Base-by-base conservation (phyloP, 169 alveolate species). In the Eimeria zaria region DNA sequence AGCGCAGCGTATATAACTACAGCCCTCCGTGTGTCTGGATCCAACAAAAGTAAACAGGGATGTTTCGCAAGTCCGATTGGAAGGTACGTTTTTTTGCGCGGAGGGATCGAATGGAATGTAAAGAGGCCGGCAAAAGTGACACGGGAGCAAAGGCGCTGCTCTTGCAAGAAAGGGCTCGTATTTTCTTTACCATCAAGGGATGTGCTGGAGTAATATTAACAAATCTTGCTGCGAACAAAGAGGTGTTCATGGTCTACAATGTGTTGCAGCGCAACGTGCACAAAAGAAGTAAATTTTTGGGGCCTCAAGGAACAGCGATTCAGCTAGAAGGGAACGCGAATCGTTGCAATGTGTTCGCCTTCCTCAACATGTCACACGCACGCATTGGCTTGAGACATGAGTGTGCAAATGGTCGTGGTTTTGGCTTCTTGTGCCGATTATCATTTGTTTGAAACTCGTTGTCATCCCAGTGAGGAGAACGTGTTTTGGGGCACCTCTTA, bases 31-130 rank as follows among this genome's bases (percentile, higher is more conserved):
- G n/a, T 39, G 53, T 39, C 83, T 73, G 83, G 51, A 39, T 20
- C 83, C 55, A 73, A 41, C 55, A 18, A 73, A 73, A 73, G 36
- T 73, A 73, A 73, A 73, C 55, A 73, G 83, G 83, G 83, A 53
- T 30, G 27, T 73, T 73, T 41, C 83, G 83, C 83, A 73, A 73
- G 83, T 78, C 88, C 64, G 64, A 78, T 78, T 11, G 27, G 48
- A 44, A n/a, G 62, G 48, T 27, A 44, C 14, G 60, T n/a, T 41
- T 78, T 51, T 78, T 53, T 11, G 78, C 30, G 60, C 67, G 88
- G 64, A 30, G n/a, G 39, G 62, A 44, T 51, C 60, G 44, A 24
- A 67, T 78, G 67, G 88, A 78, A 78, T 78, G 88, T 78, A 51
- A 78, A 78, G 88, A 18, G 67, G 67, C 39, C 33, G 48, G 46